Evolutionary conservation across 495 filamentous ascomycete species (phyloP).

Genomic region (Penicillium atrosanguineum): DNA sequence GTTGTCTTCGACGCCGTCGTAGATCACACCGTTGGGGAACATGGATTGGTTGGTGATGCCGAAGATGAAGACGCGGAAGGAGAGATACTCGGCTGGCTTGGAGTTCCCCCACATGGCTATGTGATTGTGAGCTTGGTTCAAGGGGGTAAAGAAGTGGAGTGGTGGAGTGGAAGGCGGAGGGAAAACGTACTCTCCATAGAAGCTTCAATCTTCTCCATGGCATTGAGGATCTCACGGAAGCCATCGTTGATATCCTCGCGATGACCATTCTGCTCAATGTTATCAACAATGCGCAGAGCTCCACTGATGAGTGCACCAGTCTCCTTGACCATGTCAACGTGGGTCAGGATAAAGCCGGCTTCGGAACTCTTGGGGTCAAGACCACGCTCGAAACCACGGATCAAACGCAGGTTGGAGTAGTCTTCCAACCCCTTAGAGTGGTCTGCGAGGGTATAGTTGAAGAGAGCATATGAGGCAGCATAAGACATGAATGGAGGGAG

Average conservation of each 20-base stretch:
- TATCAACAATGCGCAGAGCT: conserved; percentile 60
- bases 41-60: conserved; percentile 85
- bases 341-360: conserved; percentile 83
- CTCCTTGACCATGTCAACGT: conserved; percentile 81
- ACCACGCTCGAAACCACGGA: conserved; percentile 85
- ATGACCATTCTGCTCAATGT: conserved; percentile 44
- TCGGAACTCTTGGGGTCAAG: conserved; percentile 84
- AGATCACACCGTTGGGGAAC: conserved; percentile 88
- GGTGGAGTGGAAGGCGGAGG: not conserved
- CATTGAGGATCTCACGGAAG: conserved; percentile 55
- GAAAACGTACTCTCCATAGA: conserved; percentile 68
- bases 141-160: not conserved
- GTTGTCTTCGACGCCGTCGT: conserved; percentile 72
- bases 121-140: conserved; percentile 7
- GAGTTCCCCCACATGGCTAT: conserved; percentile 82
- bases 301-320: conserved; percentile 70
- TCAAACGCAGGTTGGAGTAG: conserved; percentile 76
- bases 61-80: conserved; percentile 91
- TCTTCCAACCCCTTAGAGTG: conserved; percentile 58
- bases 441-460: conserved; percentile 76
- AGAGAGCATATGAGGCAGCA: conserved; percentile 85
- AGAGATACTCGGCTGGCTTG: conserved; percentile 72
- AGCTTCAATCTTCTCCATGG: conserved; percentile 68
- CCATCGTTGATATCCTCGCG: conserved; percentile 61
- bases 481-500: conserved; percentile 90